Evolutionary conservation across 331 rosid genomes (phyloP).

Genomic region (Cydonia oblonga): DNA sequence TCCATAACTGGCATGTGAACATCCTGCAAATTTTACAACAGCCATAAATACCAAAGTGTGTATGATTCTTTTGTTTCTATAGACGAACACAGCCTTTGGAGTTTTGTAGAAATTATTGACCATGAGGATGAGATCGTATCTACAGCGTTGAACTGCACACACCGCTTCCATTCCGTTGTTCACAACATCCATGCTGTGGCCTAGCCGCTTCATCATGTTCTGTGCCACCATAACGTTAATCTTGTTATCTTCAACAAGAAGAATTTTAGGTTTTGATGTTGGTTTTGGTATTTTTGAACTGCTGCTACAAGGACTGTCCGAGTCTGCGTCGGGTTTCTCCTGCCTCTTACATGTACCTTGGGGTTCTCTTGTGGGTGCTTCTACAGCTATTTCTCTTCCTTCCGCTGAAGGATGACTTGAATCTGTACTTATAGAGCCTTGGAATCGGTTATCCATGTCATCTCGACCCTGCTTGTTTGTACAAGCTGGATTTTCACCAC

Average conservation of each 20-base stretch:
- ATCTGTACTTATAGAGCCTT: conserved; percentile 17
- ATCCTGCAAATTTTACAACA: conserved; percentile 42
- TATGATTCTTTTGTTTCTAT: background rate
- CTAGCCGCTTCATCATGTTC: conserved; percentile 87
- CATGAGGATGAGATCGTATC: conserved; percentile 70
- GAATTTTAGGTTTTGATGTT: conserved; percentile 47
- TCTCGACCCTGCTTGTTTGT: conserved; percentile 14
- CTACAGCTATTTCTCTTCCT: conserved; percentile 17
- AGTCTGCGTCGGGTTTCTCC: conserved; percentile 25
- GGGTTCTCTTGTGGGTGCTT: conserved; percentile 20
- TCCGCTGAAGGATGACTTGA: conserved; percentile 17
- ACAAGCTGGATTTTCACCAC: conserved; percentile 14
- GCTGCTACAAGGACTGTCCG: conserved; percentile 14
- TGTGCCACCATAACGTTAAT: conserved; percentile 83
- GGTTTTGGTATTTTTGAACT: conserved; percentile 23
- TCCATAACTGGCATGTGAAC: conserved; percentile 92
- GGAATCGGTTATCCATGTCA: conserved; percentile 17
- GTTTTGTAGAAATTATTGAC: conserved; percentile 23
- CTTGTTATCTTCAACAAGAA: conserved; percentile 91
- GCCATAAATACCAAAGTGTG: background rate
- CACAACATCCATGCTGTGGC: conserved; percentile 73
- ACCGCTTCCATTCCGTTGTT: conserved; percentile 83
- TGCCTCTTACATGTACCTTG: conserved; percentile 26
- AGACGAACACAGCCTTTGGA: background rate
- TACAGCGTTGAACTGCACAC: conserved; percentile 43